Conservation (phyloP, 306 rosid species). For the Herpetospermum pedunculosum region DNA sequence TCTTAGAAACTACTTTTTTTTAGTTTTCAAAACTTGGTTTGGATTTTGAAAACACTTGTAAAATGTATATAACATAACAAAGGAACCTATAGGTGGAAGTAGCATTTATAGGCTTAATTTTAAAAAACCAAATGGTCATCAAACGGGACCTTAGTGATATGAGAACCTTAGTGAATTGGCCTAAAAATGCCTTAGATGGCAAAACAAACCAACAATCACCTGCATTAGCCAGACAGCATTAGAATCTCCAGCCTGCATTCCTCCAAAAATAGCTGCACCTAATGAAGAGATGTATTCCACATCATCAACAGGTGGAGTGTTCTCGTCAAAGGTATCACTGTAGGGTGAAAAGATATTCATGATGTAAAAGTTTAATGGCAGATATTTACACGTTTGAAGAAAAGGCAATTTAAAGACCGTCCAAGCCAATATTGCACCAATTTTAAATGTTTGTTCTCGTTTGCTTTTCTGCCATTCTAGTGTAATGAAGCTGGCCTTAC, state of each 20-base stretch:
- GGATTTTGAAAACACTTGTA: no score
- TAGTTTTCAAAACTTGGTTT: no score
- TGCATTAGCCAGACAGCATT: constrained; percentile 93
- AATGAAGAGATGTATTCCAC: constrained; percentile 76
- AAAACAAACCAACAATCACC: constrained; percentile 24
- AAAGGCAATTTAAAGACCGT: neutral
- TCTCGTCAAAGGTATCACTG: constrained; percentile 94
- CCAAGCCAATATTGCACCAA: neutral
- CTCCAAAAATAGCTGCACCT: constrained; percentile 66
- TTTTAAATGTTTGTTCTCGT: neutral
- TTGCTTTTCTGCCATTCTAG: neutral
- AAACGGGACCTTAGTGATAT: no score
- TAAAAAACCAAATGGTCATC: no score
- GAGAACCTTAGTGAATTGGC: neutral
- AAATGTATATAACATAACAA: no score
- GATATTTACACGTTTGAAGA: neutral
- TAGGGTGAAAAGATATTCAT: constrained; percentile 18
- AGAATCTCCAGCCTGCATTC: constrained; percentile 73
- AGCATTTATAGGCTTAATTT: no score
- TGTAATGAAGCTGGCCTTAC: neutral
- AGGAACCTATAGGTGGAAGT: no score
- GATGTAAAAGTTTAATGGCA: neutral
- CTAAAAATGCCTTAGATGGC: neutral
- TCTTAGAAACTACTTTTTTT: no score
- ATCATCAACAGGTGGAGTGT: constrained; percentile 83